Percentiles rank a stretch among this genome's conserved stretches.
These are phyloP conservation scores for Epicoccum sorghinum DNA, from an alignment of 2,329 filamentous ascomycete genomes.

Conservation along the genomic window DNA sequence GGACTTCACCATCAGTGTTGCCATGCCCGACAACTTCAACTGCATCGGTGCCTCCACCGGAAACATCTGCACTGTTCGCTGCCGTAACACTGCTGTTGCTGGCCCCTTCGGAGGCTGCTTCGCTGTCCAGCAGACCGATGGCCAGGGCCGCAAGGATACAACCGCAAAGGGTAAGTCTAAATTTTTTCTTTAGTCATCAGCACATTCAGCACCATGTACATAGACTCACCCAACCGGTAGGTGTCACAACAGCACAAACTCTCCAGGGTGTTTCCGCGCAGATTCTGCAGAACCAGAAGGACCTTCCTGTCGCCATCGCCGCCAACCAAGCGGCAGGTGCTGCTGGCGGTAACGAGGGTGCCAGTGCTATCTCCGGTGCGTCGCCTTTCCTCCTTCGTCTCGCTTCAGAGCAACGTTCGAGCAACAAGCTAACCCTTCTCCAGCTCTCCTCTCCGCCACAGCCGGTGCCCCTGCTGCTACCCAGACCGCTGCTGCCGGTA, in stretches of 20 bases:
- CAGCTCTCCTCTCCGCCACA: slow-evolving; percentile 26
- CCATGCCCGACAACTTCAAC: slow-evolving; percentile 62
- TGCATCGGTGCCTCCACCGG: slow-evolving; percentile 61
- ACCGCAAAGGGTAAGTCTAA: slow-evolving; percentile 36
- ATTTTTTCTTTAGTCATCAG: background rate
- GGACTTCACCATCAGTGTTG: slow-evolving; percentile 64
- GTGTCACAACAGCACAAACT: slow-evolving; percentile 55
- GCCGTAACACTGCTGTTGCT: slow-evolving; percentile 64
- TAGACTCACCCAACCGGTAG: slow-evolving; percentile 33
- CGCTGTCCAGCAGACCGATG: slow-evolving; percentile 63
- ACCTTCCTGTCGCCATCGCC: slow-evolving; percentile 56
- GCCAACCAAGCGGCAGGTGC: slow-evolving; percentile 55
- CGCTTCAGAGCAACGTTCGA: background rate
- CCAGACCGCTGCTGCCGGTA: slow-evolving; percentile 3
- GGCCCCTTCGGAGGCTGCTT: slow-evolving; percentile 69
- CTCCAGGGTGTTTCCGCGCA: slow-evolving; percentile 56
- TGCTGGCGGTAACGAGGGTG: slow-evolving; percentile 43
- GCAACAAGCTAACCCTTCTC: slow-evolving; percentile 11
- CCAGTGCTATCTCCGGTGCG: slow-evolving; percentile 50
- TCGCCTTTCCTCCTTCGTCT: slow-evolving; percentile 20
- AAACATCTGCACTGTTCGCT: slow-evolving; percentile 67
- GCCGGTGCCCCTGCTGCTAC: slow-evolving; percentile 7
- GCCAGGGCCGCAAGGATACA: slow-evolving; percentile 31
- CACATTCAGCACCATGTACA: slow-evolving; percentile 17
- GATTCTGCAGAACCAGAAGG: slow-evolving; percentile 58